Evolutionary conservation across 441 rosid genomes (phyloP).

Genomic region (Jatropha multifida): DNA sequence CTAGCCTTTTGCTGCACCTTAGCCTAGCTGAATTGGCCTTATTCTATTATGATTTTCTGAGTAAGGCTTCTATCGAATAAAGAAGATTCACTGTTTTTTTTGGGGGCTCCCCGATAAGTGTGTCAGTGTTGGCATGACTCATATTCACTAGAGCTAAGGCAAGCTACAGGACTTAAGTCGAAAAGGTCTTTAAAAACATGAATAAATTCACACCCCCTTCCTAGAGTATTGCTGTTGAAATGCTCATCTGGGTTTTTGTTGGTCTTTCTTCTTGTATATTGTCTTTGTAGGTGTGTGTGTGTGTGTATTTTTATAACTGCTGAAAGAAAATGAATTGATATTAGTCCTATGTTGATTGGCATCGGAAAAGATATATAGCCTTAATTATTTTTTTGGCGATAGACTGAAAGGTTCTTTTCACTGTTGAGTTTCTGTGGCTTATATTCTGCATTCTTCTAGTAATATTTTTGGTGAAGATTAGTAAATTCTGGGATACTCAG

Average conservation of each 20-base stretch:
- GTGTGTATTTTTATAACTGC: background rate
- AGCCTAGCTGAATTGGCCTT: background rate
- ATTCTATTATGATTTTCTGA: background rate
- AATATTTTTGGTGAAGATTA: background rate
- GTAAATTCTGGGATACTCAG: background rate
- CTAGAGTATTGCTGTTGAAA: background rate
- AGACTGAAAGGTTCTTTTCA: background rate
- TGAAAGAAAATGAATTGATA: background rate
- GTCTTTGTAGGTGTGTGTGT: background rate
- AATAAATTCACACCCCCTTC: background rate
- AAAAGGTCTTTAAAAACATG: constrained; percentile 3
- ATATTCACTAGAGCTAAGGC: background rate
- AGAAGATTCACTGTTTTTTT: background rate
- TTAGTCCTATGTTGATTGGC: background rate
- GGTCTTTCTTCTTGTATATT: background rate
- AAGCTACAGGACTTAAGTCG: background rate
- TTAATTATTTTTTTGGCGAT: background rate
- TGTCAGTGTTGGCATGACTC: background rate
- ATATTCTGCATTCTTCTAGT: background rate
- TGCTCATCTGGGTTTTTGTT: background rate
- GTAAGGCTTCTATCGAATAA: background rate
- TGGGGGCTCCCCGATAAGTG: background rate
- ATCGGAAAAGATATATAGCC: background rate
- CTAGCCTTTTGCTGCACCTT: background rate
- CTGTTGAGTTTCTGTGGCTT: background rate